Evolutionary conservation across 2,329 filamentous ascomycete genomes (phyloP), one percentile per base, ranked within the genome.

Genomic region (Fusarium sp.): DNA sequence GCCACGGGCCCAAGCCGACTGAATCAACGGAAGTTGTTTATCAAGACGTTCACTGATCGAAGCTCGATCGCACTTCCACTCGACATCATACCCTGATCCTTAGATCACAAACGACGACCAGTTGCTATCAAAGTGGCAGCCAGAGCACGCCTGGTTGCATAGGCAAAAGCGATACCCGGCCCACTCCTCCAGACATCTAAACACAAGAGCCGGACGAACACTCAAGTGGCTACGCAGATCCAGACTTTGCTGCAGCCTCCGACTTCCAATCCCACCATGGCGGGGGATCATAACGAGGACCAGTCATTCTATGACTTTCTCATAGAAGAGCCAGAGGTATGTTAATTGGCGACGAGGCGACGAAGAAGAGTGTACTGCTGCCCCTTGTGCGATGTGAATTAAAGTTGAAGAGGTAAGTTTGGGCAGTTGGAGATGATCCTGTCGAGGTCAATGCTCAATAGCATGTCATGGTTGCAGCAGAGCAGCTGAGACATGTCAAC

Each of bases 241-340:
- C 47, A 46, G 50, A 57, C 68, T 57, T 54, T 53, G 31, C 58
- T 54, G 62, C 62, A 59, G 65, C 67, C 58, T 53, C 47, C 67
- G 36, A 53, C 39, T 45, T 65, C 53, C 41, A 59, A 71, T 54
- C 67, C 62, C 45, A 77, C 57, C 56, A 77, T 77, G 75, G 71
- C 74, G 61, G 74, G 67, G 49, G 74, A 74, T 33, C 71, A 73
- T 25, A 59, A 52, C 25, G 72, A 62, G 59, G 75, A 77, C 49
- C 71, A 73, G 73, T 75, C 76, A 66, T 76, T 77, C 63, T 77
- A 77, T 74, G 75, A 77, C 71, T 77, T 77, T 68, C 67, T 77
- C 74, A 76, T 77, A 64, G 75, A 77, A 47, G 75, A 77, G 20
- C 68, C 72, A 38, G 74, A 77, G 75, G 75, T 77, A 76, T 59